A percentile compares a stretch with the other conserved stretches of the same genome.
Conservation (phyloP, 805 yeast genomes). For the Wickerhamiella hasegawae region DNA sequence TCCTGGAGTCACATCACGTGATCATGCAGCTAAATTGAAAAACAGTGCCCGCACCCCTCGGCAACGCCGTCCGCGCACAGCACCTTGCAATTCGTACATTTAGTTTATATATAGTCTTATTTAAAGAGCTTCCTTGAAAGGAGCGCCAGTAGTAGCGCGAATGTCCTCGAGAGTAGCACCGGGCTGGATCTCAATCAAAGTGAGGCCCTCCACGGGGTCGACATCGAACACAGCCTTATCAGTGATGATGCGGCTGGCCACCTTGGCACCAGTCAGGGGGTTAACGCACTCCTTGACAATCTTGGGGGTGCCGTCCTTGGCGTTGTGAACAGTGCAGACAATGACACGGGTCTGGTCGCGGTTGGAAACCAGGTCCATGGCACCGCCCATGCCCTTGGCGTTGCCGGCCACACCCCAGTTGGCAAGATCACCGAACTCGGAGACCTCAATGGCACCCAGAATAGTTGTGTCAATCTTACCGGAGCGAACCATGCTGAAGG, state of each 20-base stretch:
- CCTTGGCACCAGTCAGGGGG: slow-evolving; percentile 32
- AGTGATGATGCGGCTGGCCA: slow-evolving; percentile 32
- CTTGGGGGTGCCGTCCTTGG: slow-evolving; percentile 32
- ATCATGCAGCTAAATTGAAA: no score
- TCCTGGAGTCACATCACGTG: no score
- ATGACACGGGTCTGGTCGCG: slow-evolving; percentile 31
- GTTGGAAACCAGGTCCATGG: slow-evolving; percentile 36
- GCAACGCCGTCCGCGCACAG: no score
- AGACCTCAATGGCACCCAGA: slow-evolving; percentile 35
- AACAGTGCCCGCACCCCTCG: no score
- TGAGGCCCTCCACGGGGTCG: slow-evolving; percentile 23
- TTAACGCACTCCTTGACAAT: slow-evolving; percentile 29
- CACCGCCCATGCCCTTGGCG: slow-evolving; percentile 39
- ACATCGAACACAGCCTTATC: slow-evolving; percentile 33
- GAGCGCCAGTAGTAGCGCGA: slow-evolving; percentile 26
- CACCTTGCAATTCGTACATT: no score
- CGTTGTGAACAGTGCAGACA: slow-evolving; percentile 33
- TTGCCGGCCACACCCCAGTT: slow-evolving; percentile 38
- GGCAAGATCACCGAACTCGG: slow-evolving; percentile 33
- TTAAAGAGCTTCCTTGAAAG: slow-evolving; percentile 18
- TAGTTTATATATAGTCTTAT: no score
- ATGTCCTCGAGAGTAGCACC: slow-evolving; percentile 27
- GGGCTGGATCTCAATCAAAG: slow-evolving; percentile 28
- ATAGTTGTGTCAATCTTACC: slow-evolving; percentile 31
- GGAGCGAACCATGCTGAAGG: slow-evolving; percentile 34